Percentiles rank a stretch among this genome's conserved stretches.
These are phyloP conservation scores for Marasmius tenuissimus DNA, from an alignment of 1,284 basidiomycete genomes.

Conservation along the genomic window DNA sequence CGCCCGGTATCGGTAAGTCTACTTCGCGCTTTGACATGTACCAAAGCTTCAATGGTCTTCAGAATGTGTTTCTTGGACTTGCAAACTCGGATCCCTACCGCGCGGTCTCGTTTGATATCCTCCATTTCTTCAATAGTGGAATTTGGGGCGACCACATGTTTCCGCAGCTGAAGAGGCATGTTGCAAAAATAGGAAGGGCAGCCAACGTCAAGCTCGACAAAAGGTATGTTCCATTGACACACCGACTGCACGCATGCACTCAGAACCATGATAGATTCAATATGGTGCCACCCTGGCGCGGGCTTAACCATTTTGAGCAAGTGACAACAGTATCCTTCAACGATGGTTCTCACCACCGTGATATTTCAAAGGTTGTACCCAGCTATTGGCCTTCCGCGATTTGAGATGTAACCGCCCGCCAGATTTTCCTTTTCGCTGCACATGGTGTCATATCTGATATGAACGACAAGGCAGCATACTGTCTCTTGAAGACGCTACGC, in stretches of 20 bases:
- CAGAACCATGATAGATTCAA: slow-evolving; percentile 23
- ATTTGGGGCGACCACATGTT: slow-evolving; percentile 17
- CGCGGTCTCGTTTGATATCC: slow-evolving; percentile 15
- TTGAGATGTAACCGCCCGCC: too few species aligned
- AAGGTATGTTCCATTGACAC: slow-evolving; percentile 10
- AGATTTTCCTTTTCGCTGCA: slow-evolving; percentile 9
- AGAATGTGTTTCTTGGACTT: slow-evolving; percentile 14
- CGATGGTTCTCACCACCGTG: slow-evolving; percentile 36
- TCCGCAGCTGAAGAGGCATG: slow-evolving; percentile 4
- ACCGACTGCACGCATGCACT: background rate
- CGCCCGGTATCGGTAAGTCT: slow-evolving; percentile 28
- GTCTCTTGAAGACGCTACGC: background rate
- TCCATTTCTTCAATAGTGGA: slow-evolving; percentile 15
- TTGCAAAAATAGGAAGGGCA: slow-evolving; percentile 1
- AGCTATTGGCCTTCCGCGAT: background rate
- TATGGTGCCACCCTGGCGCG: slow-evolving; percentile 31
- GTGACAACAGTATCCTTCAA: slow-evolving; percentile 30
- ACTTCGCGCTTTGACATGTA: slow-evolving; percentile 12
- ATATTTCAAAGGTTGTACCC: slow-evolving; percentile 27
- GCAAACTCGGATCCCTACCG: slow-evolving; percentile 14
- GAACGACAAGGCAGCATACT: slow-evolving; percentile 2
- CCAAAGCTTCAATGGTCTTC: background rate
- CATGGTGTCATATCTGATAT: background rate
- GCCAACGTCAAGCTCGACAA: slow-evolving; percentile 9
- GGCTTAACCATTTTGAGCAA: slow-evolving; percentile 34